Conservation (phyloP, 2,329 filamentous ascomycete genomes). For the Paraphoma chrysanthemicola region DNA sequence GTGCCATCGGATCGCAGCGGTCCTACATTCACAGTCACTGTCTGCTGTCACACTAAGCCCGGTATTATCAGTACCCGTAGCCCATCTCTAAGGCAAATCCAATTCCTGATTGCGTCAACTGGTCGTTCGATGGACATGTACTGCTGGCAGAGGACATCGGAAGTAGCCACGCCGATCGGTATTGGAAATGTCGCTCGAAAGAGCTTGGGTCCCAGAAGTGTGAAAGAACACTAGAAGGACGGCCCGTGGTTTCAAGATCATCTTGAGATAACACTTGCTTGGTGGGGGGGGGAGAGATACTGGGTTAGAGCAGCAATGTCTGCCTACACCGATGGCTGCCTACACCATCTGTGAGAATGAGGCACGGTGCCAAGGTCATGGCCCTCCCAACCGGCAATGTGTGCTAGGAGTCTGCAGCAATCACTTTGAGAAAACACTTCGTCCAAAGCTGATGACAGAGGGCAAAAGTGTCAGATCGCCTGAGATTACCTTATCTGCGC, state of each 20-base stretch:
- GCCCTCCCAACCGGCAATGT: too few relatives aligned
- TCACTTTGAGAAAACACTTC: too few relatives aligned
- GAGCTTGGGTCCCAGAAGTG: not conserved
- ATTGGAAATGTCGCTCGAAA: not conserved
- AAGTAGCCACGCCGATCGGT: not conserved
- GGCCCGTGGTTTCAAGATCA: not conserved
- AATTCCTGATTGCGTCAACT: constrained; percentile 3
- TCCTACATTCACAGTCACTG: not conserved
- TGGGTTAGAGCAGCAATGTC: not conserved
- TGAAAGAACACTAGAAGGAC: not conserved
- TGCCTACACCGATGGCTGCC: not conserved
- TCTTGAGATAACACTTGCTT: not conserved
- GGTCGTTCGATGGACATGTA: constrained; percentile 2
- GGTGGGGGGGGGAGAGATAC: not conserved
- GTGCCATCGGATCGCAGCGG: not conserved
- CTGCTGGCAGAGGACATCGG: not conserved
- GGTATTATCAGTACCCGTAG: constrained; percentile 1
- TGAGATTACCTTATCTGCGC: too few relatives aligned
- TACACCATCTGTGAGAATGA: not conserved
- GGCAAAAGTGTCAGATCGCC: too few relatives aligned
- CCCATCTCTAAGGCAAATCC: constrained; percentile 8
- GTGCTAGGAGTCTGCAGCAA: too few relatives aligned
- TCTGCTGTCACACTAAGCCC: not conserved
- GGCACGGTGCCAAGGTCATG: not conserved
- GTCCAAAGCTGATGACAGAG: too few relatives aligned